Evolutionary conservation across 2,329 filamentous ascomycete species (phyloP), one percentile per base, ranked within the genome.

Genomic region (Diaporthe citri): DNA sequence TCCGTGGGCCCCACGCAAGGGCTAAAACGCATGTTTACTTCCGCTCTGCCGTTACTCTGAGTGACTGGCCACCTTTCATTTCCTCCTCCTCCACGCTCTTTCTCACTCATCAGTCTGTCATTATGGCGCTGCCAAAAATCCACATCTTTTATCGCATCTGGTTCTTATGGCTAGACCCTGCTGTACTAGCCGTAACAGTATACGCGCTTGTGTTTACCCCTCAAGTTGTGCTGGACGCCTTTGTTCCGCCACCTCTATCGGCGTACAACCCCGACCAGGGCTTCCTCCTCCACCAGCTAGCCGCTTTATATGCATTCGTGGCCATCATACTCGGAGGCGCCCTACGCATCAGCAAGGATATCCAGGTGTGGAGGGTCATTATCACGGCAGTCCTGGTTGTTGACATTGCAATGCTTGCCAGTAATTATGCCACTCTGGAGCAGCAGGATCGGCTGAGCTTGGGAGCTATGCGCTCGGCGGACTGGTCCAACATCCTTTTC

Each of bases 281-380:
- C 3, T 80, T 80, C 39, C 74, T 80, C n/a, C 76, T 78, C 12
- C 77, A 80, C 51, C 78, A 79, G 20, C 75, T 79, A 1, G 78
- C 78, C 6, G 77, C 76, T 0, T 64, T 79, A 0, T 80, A 74
- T 52, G 70, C 71, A 0, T 79, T 79, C 5, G 51, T 79, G 22
- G 77, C 25, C 10, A 66, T 80, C 13, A 73, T 77, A 22, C 69
- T 78, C 0, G 75, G 31, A 1, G 76, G 43, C 0, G 51, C 77
- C 9, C 60, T 80, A 2, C 77, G 77, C 17, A 43, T 71, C 15
- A 78, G 62, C 34, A 67, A 74, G 0, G 77, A 80, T 0, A 74
- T 79, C 66, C 76, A 75, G 5, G 78, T 80, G 22, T 80, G 79
- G 79, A 77, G 71, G 36, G 43, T 77, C 7, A 34, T 80, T 31